phyloP scores from a whole-genome alignment of 257 asterid species.

The Ocimum tenuiflorum region DNA sequence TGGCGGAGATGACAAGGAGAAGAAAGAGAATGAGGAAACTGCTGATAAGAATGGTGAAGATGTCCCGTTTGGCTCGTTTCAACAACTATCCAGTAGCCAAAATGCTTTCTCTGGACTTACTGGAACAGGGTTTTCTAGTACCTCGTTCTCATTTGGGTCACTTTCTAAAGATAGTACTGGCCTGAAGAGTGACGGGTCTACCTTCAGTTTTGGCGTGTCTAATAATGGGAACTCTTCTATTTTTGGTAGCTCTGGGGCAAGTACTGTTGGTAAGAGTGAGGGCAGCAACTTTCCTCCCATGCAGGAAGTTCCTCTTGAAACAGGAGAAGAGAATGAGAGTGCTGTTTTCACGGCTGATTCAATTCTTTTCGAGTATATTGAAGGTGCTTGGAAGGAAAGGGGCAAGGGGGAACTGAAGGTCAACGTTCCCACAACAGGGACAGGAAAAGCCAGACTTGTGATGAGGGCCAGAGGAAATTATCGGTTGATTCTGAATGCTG shows the following conservation, averaged over 20 bases:
- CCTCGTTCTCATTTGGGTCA: conserved; percentile 75
- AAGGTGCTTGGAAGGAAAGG: conserved; percentile 80
- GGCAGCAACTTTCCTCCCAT: conserved; percentile 42
- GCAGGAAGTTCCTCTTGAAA: conserved; percentile 57
- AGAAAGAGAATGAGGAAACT: conserved; percentile 26
- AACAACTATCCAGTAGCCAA: conserved; percentile 66
- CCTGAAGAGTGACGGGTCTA: conserved; percentile 27
- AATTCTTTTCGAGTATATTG: conserved; percentile 53
- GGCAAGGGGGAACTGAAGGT: conserved; percentile 90
- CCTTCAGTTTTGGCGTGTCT: conserved; percentile 43
- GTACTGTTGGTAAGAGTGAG: conserved; percentile 26
- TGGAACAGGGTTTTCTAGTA: conserved; percentile 79
- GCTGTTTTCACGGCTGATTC: conserved; percentile 66
- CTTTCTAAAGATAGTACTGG: conserved; percentile 49
- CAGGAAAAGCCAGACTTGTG: conserved; percentile 66
- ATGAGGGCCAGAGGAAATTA: conserved; percentile 83
- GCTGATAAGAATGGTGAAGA: conserved; percentile 41
- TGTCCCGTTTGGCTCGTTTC: conserved; percentile 67
- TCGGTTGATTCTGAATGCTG: conserved; percentile 76
- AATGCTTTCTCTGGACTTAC: conserved; percentile 86
- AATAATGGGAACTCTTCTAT: conserved; percentile 37
- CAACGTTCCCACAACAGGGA: conserved; percentile 45
- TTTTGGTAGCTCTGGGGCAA: conserved; percentile 38
- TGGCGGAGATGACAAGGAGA: conserved; percentile 21
- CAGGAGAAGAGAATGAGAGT: conserved; percentile 76